Evolutionary conservation across 352 stramenopile species (phyloP), one percentile per base, ranked within the genome.

Genomic region (Phytopythium litorale): DNA sequence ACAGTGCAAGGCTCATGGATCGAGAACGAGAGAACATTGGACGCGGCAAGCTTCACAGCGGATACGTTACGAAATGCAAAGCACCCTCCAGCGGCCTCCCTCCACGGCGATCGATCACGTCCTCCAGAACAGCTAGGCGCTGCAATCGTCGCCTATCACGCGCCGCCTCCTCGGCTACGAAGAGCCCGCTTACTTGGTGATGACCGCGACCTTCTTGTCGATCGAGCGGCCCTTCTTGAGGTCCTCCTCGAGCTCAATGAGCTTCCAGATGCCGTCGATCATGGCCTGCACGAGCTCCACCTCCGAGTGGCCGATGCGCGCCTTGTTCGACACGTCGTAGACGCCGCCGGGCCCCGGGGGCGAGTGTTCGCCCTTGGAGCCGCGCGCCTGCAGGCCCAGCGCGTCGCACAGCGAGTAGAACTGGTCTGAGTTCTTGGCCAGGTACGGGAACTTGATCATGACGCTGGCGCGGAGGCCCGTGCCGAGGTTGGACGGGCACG

Each of bases 261-360:
- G 78, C 63, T 91, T 87, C 48, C 77, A 85, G 42, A 97, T 87
- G 25, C 89, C 88, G 58, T 97, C 81, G 45, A 98, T 96, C 87
- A 97, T 97, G n/a, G 89, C 80, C 70, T 97, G 92, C 48, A 97
- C 93, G n/a, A 97, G 72, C 62, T 97, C 78, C 8, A 94, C 87
- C 65, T 97, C 88, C 18, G 77, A 96, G 65, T 87, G 93, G 0
- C 89, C 88, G 37, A 98, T 81, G 32, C 87, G 73, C 38, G 92
- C 81, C 57, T 92, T 88, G 78, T 97, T 97, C 11, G 84, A 96
- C 58, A 98, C 84, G 40, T 97, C 90, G 65, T 94, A 97, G 35
- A 96, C 82, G 43, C 87, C 81, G 21, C 78, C 79, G n/a, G 68
- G 72, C 3, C 74, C 74, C n/a, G 75, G 84, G 15, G 84, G 76